Base-by-base conservation (phyloP, 2,329 filamentous ascomycete species). In the Aspergillus quadricinctus region DNA sequence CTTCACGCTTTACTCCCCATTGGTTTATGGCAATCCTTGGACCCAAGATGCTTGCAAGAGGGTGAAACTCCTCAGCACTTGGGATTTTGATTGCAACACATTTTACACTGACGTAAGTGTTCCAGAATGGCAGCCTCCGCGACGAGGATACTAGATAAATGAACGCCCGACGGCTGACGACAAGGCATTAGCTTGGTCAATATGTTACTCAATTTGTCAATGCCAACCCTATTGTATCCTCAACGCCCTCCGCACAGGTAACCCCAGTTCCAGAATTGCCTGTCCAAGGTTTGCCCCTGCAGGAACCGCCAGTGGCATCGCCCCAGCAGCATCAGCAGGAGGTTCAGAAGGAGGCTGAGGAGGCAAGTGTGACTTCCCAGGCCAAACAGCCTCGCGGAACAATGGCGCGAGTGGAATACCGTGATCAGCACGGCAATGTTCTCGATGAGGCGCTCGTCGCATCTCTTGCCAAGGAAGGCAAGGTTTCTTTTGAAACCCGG, bases 11-110 rank as follows among this genome's bases (percentile, higher is more conserved):
- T 95, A 91, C 72, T 85, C 92, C 9, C 94, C 94, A 41, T 81
- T 99, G 40, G 87, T 90, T 10, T 99, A 99, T 69, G 94, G 94
- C 59, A 97, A 96, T 72, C 80, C 86, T 52, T 99, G 94, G 94
- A 99, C 93, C 52, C 89, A 91, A 79, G 78, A 82, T 57, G 88
- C 94, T 69, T 99, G 94, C 81, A 87, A 85, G 64, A 86, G 85
- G 55, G 88, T 94, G 59, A 97, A 97, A 80, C 80, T 99, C 11
- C 87, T 97, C 70, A 80, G 83, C 57, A 88, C 86, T 1, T 99
- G 94, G 94, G 94, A 99, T 72, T 99, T 93, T 83, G 94, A 99
- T 75, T 99, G 94, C 83, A 96, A 96, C 75, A 92, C 84, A 58
- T 99, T 99, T 80, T 81, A 88, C 66, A 87, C 87, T 63, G 86